Evolutionary conservation across 768 basidiomycete genomes (phyloP).

Genomic region (Macrolepiota albuminosa): DNA sequence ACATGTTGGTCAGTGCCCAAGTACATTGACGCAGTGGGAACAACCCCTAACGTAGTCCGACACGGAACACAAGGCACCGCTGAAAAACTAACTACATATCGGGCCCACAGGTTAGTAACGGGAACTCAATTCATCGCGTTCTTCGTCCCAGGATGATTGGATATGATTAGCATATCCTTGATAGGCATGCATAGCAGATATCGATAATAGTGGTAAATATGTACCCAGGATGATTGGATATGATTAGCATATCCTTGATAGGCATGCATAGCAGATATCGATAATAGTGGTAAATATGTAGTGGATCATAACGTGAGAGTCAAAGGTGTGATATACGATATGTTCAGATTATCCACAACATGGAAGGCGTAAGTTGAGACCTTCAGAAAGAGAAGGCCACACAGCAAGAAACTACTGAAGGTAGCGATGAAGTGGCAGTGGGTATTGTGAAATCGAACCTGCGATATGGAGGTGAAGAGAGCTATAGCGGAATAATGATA

Average conservation of each 20-base stretch:
- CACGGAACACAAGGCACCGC: neutral
- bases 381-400: too few species aligned
- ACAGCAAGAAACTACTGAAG: neutral
- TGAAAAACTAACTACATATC: neutral
- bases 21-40: neutral
- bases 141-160: neutral
- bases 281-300: neutral
- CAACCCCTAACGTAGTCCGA: neutral
- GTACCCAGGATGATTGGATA: neutral
- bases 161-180: neutral
- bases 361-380: too few species aligned
- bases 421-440: neutral
- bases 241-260: neutral
- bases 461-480: neutral
- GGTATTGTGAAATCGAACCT: neutral
- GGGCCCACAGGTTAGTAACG: neutral
- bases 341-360: neutral
- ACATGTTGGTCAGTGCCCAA: neutral
- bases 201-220: neutral
- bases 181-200: neutral
- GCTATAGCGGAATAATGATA: neutral
- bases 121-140: neutral
- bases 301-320: neutral
- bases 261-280: neutral
- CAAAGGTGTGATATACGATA: neutral